Evolutionary conservation across 2,329 filamentous ascomycete genomes (phyloP).

Genomic region (Apiospora aurea): DNA sequence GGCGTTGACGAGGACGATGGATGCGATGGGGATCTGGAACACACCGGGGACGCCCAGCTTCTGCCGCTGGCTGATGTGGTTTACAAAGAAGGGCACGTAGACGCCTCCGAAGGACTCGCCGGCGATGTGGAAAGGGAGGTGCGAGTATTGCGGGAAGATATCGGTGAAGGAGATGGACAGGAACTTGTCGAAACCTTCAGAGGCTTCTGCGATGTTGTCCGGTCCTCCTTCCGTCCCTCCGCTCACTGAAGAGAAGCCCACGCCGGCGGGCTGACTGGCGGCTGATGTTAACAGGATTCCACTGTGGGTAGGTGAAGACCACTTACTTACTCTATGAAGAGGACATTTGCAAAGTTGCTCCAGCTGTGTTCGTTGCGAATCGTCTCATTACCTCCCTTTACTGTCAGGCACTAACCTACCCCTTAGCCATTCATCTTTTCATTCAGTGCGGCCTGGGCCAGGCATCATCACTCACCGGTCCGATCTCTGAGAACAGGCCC

Average conservation of each 20-base stretch:
- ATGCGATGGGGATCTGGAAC: constrained; percentile 27
- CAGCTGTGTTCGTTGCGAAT: constrained; percentile 31
- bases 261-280: constrained; percentile 31
- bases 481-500: constrained; percentile 33
- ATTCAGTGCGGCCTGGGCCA: neutral
- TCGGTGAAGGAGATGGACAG: constrained; percentile 32
- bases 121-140: constrained; percentile 30
- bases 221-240: constrained; percentile 29
- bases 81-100: constrained; percentile 33
- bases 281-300: too few species aligned
- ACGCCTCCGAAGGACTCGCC: constrained; percentile 35
- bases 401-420: constrained; percentile 24
- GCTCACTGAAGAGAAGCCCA: constrained; percentile 31
- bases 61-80: constrained; percentile 29
- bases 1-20: constrained; percentile 32
- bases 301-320: neutral
- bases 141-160: constrained; percentile 30
- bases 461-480: constrained; percentile 20
- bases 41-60: constrained; percentile 26
- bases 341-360: constrained; percentile 32
- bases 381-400: constrained; percentile 27
- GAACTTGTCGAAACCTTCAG: constrained; percentile 32
- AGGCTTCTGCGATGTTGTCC: constrained; percentile 28
- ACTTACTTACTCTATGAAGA: constrained; percentile 34
- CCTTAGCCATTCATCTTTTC: neutral